These are phyloP conservation scores for Penicilliopsis zonata DNA, from an alignment of 495 filamentous ascomycete species.

Conservation along the genomic window DNA sequence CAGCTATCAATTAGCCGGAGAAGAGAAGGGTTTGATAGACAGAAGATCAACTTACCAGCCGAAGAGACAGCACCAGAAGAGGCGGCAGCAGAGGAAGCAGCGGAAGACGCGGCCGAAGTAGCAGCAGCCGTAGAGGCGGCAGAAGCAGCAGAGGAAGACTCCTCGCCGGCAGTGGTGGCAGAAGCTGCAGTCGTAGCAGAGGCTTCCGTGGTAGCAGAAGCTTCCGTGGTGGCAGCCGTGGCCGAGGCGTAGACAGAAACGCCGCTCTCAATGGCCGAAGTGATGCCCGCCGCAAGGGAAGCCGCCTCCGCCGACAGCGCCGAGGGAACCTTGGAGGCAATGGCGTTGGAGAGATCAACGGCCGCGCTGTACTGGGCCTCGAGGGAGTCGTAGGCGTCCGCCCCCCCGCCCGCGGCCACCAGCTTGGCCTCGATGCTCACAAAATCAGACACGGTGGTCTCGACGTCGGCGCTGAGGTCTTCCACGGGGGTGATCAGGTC, in stretches of 20 bases:
- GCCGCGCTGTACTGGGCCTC: slow-evolving; percentile 19
- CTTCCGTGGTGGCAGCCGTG: neutral
- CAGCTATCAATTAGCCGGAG: slow-evolving; percentile 4
- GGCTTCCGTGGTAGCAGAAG: slow-evolving; percentile 3
- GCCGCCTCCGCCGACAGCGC: slow-evolving; percentile 11
- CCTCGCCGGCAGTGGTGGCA: slow-evolving; percentile 6
- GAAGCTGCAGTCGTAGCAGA: slow-evolving; percentile 4
- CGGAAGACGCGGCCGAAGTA: slow-evolving; percentile 5
- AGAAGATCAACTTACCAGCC: too few species aligned
- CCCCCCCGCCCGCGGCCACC: slow-evolving; percentile 18
- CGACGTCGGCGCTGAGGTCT: slow-evolving; percentile 17
- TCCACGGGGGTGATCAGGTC: slow-evolving; percentile 19
- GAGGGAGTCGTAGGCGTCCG: slow-evolving; percentile 12
- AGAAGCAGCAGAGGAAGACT: slow-evolving; percentile 1
- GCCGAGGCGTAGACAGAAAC: slow-evolving; percentile 11
- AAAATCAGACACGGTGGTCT: slow-evolving; percentile 17
- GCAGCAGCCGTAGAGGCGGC: slow-evolving; percentile 2
- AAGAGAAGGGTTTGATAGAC: slow-evolving; percentile 8
- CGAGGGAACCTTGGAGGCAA: slow-evolving; percentile 22
- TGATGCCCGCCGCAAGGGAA: slow-evolving; percentile 18
- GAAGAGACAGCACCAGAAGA: slow-evolving; percentile 1
- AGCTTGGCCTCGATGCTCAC: slow-evolving; percentile 21
- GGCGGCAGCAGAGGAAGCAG: slow-evolving; percentile 2
- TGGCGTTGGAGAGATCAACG: slow-evolving; percentile 15
- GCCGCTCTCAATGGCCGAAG: slow-evolving; percentile 19